These are phyloP conservation scores for Aspergillus fructus DNA, from an alignment of 2,329 filamentous ascomycete species.

Conservation along the genomic window DNA sequence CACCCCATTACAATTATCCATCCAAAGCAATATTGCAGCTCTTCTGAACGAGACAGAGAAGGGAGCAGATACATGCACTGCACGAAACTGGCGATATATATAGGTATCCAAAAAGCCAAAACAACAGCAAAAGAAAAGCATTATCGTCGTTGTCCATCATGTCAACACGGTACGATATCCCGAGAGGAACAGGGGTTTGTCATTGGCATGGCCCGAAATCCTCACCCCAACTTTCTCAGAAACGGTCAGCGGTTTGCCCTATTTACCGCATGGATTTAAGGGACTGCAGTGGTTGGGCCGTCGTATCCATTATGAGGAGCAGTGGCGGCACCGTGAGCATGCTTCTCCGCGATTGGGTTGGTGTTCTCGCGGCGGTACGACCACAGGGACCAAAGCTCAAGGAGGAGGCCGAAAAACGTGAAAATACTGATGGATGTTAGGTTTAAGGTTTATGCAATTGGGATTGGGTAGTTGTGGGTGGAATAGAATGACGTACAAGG, in stretches of 20 bases:
- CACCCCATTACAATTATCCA: not conserved
- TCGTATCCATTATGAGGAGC: slow-evolving; percentile 3
- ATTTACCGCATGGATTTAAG: not conserved
- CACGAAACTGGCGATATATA: not conserved
- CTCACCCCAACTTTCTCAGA: too few relatives aligned
- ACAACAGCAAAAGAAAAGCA: not conserved
- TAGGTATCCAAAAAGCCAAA: not conserved
- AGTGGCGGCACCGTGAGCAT: not conserved
- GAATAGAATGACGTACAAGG: slow-evolving; percentile 39
- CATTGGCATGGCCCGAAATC: too few relatives aligned
- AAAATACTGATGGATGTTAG: slow-evolving; percentile 35
- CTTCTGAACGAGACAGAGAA: not conserved
- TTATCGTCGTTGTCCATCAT: not conserved
- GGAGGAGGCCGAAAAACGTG: slow-evolving; percentile 38
- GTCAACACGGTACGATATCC: not conserved
- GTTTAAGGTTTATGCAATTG: not conserved
- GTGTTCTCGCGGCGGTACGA: slow-evolving; percentile 27
- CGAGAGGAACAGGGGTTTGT: too few relatives aligned
- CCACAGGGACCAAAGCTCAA: slow-evolving; percentile 40
- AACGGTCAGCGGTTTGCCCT: not conserved
- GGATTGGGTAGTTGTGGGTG: not conserved
- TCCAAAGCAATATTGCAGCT: not conserved
- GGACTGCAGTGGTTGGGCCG: slow-evolving; percentile 3
- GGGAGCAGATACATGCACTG: not conserved
- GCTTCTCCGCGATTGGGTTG: slow-evolving; percentile 1